These are phyloP conservation scores for Leptographium flavum DNA, from an alignment of 2,329 filamentous ascomycete genomes.

Conservation along the genomic window DNA sequence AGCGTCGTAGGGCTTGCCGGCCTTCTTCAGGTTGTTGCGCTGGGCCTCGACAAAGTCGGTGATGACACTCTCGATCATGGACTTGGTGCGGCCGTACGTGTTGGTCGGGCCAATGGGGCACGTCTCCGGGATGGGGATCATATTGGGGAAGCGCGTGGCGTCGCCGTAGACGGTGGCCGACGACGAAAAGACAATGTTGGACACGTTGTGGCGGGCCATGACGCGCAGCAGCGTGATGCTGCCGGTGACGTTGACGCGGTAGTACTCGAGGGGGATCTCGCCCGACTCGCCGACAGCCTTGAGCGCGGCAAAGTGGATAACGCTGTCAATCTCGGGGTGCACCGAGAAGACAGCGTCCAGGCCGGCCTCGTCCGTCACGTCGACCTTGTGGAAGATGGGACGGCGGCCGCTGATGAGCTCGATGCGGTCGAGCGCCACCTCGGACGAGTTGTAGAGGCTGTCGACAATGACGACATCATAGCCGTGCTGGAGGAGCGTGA, in stretches of 20 bases:
- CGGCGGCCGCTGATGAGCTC: conserved; percentile 85
- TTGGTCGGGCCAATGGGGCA: conserved; percentile 96
- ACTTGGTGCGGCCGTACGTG: conserved; percentile 94
- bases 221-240: conserved; percentile 73
- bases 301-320: conserved; percentile 95
- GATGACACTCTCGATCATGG: conserved; percentile 81
- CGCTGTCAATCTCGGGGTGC: conserved; percentile 89
- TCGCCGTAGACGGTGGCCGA: conserved; percentile 98
- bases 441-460: conserved; percentile 92
- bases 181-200: conserved; percentile 96
- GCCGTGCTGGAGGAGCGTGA: conserved; percentile 81
- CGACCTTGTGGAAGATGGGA: conserved; percentile 69
- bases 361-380: conserved; percentile 73
- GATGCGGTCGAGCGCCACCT: conserved; percentile 85
- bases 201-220: conserved; percentile 82
- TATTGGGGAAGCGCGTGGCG: conserved; percentile 86
- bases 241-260: conserved; percentile 89
- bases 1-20: conserved; percentile 58
- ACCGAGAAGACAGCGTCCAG: conserved; percentile 79
- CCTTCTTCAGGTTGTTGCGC: conserved; percentile 69
- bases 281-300: conserved; percentile 96
- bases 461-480: conserved; percentile 96
- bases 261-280: conserved; percentile 94
- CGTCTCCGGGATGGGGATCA: conserved; percentile 97
- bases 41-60: conserved; percentile 81